Percentiles rank a stretch among this genome's conserved stretches.
Evolutionary conservation across 805 yeast genomes (phyloP).

Genomic region (Wickerhamomyces tratensis): DNA sequence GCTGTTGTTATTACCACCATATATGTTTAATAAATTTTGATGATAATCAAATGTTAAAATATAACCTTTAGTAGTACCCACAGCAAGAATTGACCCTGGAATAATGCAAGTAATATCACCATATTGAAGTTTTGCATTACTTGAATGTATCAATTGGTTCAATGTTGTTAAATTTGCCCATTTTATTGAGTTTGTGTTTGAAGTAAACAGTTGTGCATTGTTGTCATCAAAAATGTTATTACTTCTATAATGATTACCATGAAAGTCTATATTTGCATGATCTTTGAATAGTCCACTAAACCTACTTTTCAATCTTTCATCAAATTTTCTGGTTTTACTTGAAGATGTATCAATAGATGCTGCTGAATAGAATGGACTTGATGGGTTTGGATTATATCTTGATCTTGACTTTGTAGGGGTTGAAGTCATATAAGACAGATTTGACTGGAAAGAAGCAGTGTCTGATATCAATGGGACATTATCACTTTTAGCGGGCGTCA

Average conservation of each 20-base stretch:
- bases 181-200: slow-evolving; percentile 9
- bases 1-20: background rate
- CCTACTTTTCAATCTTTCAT: slow-evolving; percentile 12
- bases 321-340: slow-evolving; percentile 6
- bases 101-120: slow-evolving; percentile 44
- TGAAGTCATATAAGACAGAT: background rate
- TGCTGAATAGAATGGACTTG: background rate
- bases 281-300: slow-evolving; percentile 6
- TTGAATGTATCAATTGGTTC: slow-evolving; percentile 25
- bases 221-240: background rate
- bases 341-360: background rate
- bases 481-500: background rate
- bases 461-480: background rate
- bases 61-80: slow-evolving; percentile 67
- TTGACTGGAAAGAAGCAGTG: background rate
- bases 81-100: slow-evolving; percentile 36
- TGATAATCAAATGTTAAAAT: slow-evolving; percentile 59
- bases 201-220: background rate
- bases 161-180: slow-evolving; percentile 33
- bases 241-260: background rate
- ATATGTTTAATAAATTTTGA: slow-evolving; percentile 37
- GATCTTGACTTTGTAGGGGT: slow-evolving; percentile 5
- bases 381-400: background rate
- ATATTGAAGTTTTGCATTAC: slow-evolving; percentile 22
- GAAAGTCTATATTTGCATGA: slow-evolving; percentile 1